These are phyloP conservation scores for Agarophyton chilense DNA, from an alignment of 23 red algal genomes.

Conservation along the genomic window DNA sequence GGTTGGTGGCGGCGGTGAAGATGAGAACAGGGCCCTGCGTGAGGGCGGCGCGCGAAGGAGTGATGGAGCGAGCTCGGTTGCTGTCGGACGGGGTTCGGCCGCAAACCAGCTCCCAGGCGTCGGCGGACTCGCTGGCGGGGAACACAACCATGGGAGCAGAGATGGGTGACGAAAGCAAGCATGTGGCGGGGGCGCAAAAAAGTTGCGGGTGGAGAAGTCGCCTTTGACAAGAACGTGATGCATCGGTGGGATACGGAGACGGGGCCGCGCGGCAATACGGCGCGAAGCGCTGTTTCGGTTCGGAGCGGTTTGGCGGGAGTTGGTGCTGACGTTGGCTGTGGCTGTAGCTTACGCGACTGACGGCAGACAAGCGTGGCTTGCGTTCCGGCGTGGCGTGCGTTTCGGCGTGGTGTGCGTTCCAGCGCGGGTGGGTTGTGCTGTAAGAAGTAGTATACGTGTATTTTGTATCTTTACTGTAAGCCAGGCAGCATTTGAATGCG, in stretches of 20 bases:
- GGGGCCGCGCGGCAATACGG: neutral
- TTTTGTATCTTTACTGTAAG: too few relatives aligned
- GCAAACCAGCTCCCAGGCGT: conserved; percentile 59
- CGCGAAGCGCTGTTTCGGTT: neutral
- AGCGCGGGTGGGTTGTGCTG: too few relatives aligned
- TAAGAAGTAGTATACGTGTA: too few relatives aligned
- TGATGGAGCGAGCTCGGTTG: conserved; percentile 8
- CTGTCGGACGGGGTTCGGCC: neutral
- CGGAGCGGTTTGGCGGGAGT: neutral
- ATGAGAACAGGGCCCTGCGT: conserved; percentile 77
- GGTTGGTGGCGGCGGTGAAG: conserved; percentile 74
- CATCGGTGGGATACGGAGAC: too few relatives aligned
- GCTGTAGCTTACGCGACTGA: too few relatives aligned
- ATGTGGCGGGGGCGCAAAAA: neutral
- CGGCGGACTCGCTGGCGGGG: conserved; percentile 18
- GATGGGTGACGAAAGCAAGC: neutral
- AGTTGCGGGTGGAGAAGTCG: neutral
- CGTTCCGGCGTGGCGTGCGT: too few relatives aligned
- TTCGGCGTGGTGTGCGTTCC: too few relatives aligned
- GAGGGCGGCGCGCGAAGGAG: conserved; percentile 27
- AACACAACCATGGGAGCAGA: conserved; percentile 43
- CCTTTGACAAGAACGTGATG: too few relatives aligned
- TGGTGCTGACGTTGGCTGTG: too few relatives aligned
- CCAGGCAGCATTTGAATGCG: neutral
- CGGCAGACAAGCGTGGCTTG: too few relatives aligned